phyloP scores from a whole-genome alignment of 805 yeast genomes.

The Wickerhamiella kurtzmanii region DNA sequence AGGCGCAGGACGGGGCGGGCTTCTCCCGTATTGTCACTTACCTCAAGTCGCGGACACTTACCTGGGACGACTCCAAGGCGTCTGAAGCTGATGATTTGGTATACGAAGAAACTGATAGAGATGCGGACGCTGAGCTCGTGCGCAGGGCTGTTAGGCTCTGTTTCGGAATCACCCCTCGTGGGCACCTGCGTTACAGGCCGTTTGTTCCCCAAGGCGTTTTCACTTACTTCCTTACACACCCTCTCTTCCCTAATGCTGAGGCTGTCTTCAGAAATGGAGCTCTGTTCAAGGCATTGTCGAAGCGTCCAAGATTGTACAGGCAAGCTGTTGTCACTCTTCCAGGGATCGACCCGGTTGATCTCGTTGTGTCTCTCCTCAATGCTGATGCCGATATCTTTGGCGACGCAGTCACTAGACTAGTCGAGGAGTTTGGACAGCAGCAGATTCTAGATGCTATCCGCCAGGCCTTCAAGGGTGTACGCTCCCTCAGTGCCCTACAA shows the following conservation, averaged over 20 bases:
- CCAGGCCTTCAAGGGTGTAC: slow-evolving; percentile 15
- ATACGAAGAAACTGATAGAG: slow-evolving; percentile 53
- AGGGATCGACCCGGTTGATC: slow-evolving; percentile 48
- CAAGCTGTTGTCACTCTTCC: slow-evolving; percentile 76
- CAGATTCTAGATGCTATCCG: slow-evolving; percentile 21
- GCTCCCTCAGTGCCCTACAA: slow-evolving; percentile 18
- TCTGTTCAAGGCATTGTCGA: slow-evolving; percentile 39
- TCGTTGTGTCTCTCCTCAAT: slow-evolving; percentile 45
- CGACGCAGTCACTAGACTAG: slow-evolving; percentile 53
- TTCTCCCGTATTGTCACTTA: slow-evolving; percentile 14
- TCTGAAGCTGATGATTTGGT: slow-evolving; percentile 30
- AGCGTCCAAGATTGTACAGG: slow-evolving; percentile 52
- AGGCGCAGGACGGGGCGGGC: slow-evolving; percentile 15
- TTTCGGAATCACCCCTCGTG: slow-evolving; percentile 22
- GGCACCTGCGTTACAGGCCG: slow-evolving; percentile 13
- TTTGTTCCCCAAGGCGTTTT: slow-evolving; percentile 42
- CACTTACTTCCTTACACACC: slow-evolving; percentile 72
- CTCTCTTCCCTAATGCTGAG: slow-evolving; percentile 53
- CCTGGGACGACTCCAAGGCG: slow-evolving; percentile 16
- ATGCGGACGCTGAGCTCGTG: slow-evolving; percentile 47
- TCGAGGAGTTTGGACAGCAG: slow-evolving; percentile 48
- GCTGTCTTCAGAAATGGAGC: slow-evolving; percentile 32
- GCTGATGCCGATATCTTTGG: slow-evolving; percentile 49
- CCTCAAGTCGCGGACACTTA: slow-evolving; percentile 9
- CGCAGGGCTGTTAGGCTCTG: slow-evolving; percentile 33